Conservation (phyloP, 331 rosid genomes). For the Malus hybrid region DNA sequence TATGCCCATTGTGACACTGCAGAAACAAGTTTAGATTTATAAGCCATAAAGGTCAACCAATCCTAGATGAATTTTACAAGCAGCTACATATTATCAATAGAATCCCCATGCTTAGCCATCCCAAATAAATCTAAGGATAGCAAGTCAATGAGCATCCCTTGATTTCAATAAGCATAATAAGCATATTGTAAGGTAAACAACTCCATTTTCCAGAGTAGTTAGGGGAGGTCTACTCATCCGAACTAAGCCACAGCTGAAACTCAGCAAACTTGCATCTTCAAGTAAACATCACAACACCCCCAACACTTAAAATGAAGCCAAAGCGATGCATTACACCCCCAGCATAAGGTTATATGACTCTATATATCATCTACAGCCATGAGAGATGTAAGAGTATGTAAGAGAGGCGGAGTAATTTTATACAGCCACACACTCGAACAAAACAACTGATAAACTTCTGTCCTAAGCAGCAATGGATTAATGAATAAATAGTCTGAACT, state of each 20-base stretch:
- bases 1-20: slow-evolving; percentile 80
- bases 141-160: neutral
- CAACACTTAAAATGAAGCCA: neutral
- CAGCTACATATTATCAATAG: neutral
- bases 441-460: neutral
- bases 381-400: neutral
- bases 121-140: neutral
- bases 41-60: neutral
- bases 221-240: neutral
- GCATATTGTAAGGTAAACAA: neutral
- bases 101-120: neutral
- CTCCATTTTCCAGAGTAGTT: neutral
- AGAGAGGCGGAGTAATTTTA: neutral
- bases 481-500: neutral
- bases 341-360: neutral
- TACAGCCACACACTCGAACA: neutral
- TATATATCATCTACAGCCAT: neutral
- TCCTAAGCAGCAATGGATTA: neutral
- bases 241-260: neutral
- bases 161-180: neutral
- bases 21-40: slow-evolving; percentile 2
- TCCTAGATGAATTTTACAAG: neutral
- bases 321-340: neutral
- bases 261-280: neutral
- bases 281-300: neutral